These are phyloP conservation scores for Coemansia sp. DNA, from an alignment of 192 early-diverging fungal species.

Conservation along the genomic window DNA sequence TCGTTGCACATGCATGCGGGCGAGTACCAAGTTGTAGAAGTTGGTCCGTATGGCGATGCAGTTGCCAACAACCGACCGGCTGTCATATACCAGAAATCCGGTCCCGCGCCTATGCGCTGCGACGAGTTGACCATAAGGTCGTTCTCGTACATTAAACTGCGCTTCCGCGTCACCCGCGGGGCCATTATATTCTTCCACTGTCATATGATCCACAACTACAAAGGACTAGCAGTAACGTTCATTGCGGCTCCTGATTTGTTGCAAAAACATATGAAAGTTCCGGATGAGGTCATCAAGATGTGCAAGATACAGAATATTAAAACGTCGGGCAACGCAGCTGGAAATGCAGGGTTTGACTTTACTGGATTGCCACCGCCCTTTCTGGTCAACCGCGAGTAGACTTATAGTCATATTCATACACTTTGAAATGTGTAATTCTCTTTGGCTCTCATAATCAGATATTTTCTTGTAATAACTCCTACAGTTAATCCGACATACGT, in stretches of 20 bases:
- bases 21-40: conserved; percentile 19
- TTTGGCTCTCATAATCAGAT: neutral
- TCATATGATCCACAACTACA: neutral
- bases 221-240: neutral
- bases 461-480: neutral
- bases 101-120: conserved; percentile 58
- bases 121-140: neutral
- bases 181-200: neutral
- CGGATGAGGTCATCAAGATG: neutral
- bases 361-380: neutral
- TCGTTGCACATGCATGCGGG: conserved; percentile 13
- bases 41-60: conserved; percentile 5
- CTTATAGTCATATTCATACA: neutral
- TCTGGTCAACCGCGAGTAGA: neutral
- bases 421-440: neutral
- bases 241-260: neutral
- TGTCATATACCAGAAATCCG: conserved; percentile 33
- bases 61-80: neutral
- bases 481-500: neutral
- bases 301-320: neutral
- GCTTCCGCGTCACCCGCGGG: neutral
- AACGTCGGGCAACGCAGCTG: conserved; percentile 5
- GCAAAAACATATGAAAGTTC: neutral
- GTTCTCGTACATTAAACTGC: conserved; percentile 5
- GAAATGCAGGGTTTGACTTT: neutral